Evolutionary conservation across 2,329 filamentous ascomycete genomes (phyloP).

Genomic region (Exophiala sp.): DNA sequence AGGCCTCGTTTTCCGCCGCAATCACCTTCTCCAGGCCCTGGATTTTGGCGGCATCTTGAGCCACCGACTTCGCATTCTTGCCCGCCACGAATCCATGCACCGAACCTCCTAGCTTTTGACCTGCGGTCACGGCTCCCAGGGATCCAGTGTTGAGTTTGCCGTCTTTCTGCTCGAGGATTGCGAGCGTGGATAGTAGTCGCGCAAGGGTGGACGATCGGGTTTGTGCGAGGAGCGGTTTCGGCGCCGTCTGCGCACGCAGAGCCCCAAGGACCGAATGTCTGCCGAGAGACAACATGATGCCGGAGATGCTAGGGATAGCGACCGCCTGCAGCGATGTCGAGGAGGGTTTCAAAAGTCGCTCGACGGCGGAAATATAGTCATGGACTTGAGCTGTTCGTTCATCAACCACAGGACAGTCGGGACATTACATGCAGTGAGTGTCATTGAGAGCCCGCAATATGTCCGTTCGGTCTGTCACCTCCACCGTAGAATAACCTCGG

Average conservation of each 20-base stretch:
- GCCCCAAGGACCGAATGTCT: constrained; percentile 38
- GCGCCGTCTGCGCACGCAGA: constrained; percentile 38
- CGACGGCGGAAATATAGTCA: neutral
- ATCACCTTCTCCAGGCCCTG: constrained; percentile 89
- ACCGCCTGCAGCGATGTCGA: neutral
- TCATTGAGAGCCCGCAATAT: neutral
- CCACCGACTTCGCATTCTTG: constrained; percentile 62
- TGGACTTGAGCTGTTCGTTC: neutral
- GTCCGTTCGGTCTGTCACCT: neutral
- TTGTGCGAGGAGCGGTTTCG: constrained; percentile 30
- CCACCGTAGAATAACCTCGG: neutral
- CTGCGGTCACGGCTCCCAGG: constrained; percentile 77
- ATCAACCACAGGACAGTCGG: no score
- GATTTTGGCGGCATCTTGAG: constrained; percentile 80
- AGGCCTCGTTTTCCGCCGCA: constrained; percentile 77
- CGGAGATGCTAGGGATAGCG: constrained; percentile 1
- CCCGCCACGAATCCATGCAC: constrained; percentile 87
- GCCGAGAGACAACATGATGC: constrained; percentile 23
- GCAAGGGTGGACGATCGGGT: constrained; percentile 51
- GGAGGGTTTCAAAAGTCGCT: neutral
- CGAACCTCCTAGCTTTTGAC: constrained; percentile 75
- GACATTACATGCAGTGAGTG: no score
- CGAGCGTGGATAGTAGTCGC: constrained; percentile 77
- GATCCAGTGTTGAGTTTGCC: constrained; percentile 80
- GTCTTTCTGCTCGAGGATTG: constrained; percentile 85